A percentile compares a stretch with the other conserved stretches of the same genome.
Conservation (phyloP, 805 yeast species). For the Maudiozyma saulgeensis region DNA sequence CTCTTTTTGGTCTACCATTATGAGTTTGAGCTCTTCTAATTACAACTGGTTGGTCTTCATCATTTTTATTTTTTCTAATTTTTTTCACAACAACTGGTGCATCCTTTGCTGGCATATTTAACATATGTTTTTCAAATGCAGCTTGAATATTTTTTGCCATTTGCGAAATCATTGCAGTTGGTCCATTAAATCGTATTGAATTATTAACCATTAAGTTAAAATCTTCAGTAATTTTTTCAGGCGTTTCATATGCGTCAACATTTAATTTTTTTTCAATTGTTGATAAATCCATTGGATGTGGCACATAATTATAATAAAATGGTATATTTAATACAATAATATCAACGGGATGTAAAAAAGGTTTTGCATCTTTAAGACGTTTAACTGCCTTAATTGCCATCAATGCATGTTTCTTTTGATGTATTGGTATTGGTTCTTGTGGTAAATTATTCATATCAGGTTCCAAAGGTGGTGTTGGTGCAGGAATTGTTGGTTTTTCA, state of each 20-base stretch:
- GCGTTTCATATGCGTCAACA: constrained; percentile 60
- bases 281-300: constrained; percentile 86
- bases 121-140: constrained; percentile 85
- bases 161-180: constrained; percentile 68
- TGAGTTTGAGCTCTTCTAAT: constrained; percentile 67
- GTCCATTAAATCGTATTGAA: constrained; percentile 80
- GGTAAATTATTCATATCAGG: constrained; percentile 68
- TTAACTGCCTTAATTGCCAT: constrained; percentile 79
- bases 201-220: constrained; percentile 77
- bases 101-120: constrained; percentile 74
- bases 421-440: constrained; percentile 59
- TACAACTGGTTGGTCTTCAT: constrained; percentile 27
- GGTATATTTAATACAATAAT: constrained; percentile 83
- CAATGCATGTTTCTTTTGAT: constrained; percentile 72
- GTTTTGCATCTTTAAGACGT: constrained; percentile 84
- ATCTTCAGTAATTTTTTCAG: constrained; percentile 63
- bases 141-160: constrained; percentile 91
- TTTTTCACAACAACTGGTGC: constrained; percentile 24
- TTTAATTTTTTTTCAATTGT: constrained; percentile 78
- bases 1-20: constrained; percentile 87
- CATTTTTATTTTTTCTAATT: constrained; percentile 11
- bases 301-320: constrained; percentile 72
- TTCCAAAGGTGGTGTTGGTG: constrained; percentile 65
- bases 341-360: constrained; percentile 86
- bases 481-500: constrained; percentile 34